These are phyloP conservation scores for Myriosclerotinia duriaeana DNA, from an alignment of 2,329 filamentous ascomycete species.

Conservation along the genomic window DNA sequence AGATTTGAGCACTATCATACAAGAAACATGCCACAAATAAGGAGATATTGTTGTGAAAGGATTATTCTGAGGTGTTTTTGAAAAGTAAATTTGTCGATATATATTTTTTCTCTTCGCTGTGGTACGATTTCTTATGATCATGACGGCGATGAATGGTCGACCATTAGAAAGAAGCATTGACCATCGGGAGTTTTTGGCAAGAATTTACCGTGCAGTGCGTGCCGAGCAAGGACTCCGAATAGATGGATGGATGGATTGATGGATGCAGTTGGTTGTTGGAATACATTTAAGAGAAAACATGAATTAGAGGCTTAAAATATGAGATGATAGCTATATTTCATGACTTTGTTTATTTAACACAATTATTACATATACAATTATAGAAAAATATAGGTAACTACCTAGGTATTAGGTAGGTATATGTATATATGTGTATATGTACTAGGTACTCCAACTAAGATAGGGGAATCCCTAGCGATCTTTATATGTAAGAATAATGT, in stretches of 20 bases:
- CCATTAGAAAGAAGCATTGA: constrained; percentile 9
- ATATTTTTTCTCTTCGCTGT: constrained; percentile 1
- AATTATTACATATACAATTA: no score
- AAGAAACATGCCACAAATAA: constrained; percentile 35
- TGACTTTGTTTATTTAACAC: no score
- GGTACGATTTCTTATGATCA: constrained; percentile 22
- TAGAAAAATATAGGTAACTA: not conserved
- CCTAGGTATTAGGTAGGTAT: not conserved
- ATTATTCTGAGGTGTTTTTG: not conserved
- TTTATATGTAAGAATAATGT: no score
- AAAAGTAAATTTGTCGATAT: constrained; percentile 2
- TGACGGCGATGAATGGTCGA: constrained; percentile 16
- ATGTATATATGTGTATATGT: no score
- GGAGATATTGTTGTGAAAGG: constrained; percentile 22
- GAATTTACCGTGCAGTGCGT: not conserved
- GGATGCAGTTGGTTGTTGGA: not conserved
- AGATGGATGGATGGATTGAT: no score
- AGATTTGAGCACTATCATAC: constrained; percentile 28
- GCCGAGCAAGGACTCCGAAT: not conserved
- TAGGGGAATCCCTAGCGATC: no score
- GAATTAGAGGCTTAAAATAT: not conserved
- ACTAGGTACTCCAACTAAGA: not conserved
- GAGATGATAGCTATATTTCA: not conserved
- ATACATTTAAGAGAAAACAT: not conserved
- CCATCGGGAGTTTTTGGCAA: constrained; percentile 2